Evolutionary conservation across 2,329 filamentous ascomycete genomes (phyloP).

Genomic region (Penicillium sp.): DNA sequence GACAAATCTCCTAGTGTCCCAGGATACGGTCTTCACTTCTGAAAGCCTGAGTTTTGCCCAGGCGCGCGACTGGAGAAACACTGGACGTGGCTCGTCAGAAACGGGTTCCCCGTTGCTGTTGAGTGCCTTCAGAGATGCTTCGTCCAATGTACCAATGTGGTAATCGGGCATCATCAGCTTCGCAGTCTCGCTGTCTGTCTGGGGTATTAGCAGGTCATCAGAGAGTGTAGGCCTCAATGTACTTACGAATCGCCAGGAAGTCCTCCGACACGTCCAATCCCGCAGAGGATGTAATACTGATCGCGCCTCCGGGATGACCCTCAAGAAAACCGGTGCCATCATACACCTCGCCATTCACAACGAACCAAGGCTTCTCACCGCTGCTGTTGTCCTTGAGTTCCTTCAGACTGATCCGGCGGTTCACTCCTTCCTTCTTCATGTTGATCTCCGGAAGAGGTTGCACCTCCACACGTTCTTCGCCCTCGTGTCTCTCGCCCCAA

Average conservation of each 20-base stretch:
- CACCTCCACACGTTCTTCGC: slow-evolving; percentile 47
- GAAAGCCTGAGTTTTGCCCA: slow-evolving; percentile 76
- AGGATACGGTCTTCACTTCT: slow-evolving; percentile 70
- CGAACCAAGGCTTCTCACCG: slow-evolving; percentile 77
- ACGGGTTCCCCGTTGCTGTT: slow-evolving; percentile 50
- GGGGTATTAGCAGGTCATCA: slow-evolving; percentile 7
- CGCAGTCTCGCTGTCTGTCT: slow-evolving; percentile 83
- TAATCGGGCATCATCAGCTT: slow-evolving; percentile 87
- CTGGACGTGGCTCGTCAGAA: slow-evolving; percentile 52
- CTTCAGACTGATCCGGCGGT: slow-evolving; percentile 66
- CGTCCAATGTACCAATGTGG: slow-evolving; percentile 78
- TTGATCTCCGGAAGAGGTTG: slow-evolving; percentile 68
- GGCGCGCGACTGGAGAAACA: slow-evolving; percentile 70
- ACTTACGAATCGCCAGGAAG: slow-evolving; percentile 87
- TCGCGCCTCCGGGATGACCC: slow-evolving; percentile 81
- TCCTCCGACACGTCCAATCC: slow-evolving; percentile 83
- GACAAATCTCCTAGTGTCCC: slow-evolving; percentile 79
- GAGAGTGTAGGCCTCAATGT: neutral
- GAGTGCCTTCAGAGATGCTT: slow-evolving; percentile 60
- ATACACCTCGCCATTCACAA: slow-evolving; percentile 85
- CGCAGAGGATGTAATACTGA: slow-evolving; percentile 81
- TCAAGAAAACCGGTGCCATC: slow-evolving; percentile 80
- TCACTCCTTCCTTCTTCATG: slow-evolving; percentile 73
- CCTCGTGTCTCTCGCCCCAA: slow-evolving; percentile 75
- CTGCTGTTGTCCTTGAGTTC: slow-evolving; percentile 71